phyloP scores from a whole-genome alignment of 257 asterid species.

The Asclepias syriaca region DNA sequence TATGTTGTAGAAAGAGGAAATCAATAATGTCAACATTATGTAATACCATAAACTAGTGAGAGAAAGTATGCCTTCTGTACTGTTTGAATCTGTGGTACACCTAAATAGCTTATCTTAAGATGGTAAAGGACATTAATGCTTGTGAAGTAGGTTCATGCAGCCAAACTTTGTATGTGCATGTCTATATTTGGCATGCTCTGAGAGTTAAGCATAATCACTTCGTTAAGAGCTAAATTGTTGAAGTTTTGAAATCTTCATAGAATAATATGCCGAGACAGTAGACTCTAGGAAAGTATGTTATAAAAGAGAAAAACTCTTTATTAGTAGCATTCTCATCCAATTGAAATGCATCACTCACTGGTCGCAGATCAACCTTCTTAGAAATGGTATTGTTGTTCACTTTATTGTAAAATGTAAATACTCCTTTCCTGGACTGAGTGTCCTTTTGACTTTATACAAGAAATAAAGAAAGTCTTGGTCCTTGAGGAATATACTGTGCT shows the following conservation, averaged over 20 bases:
- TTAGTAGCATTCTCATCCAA: not conserved
- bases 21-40: not conserved
- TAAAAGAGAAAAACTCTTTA: not conserved
- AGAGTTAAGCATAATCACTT: not conserved
- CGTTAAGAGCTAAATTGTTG: not conserved
- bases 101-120: not conserved
- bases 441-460: no score
- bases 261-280: not conserved
- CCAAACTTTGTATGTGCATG: not conserved
- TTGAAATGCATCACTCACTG: not conserved
- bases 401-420: not conserved
- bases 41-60: not conserved
- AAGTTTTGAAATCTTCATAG: not conserved
- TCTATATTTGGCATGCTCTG: not conserved
- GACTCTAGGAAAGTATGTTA: not conserved
- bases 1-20: not conserved
- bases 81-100: not conserved
- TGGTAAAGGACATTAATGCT: not conserved
- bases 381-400: not conserved
- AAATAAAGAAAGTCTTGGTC: no score
- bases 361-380: not conserved
- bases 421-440: no score
- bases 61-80: not conserved
- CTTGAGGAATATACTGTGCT: no score
- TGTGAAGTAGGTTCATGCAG: not conserved